These are phyloP conservation scores for Vachellia collinsii DNA, from an alignment of 306 rosid genomes.

Conservation along the genomic window DNA sequence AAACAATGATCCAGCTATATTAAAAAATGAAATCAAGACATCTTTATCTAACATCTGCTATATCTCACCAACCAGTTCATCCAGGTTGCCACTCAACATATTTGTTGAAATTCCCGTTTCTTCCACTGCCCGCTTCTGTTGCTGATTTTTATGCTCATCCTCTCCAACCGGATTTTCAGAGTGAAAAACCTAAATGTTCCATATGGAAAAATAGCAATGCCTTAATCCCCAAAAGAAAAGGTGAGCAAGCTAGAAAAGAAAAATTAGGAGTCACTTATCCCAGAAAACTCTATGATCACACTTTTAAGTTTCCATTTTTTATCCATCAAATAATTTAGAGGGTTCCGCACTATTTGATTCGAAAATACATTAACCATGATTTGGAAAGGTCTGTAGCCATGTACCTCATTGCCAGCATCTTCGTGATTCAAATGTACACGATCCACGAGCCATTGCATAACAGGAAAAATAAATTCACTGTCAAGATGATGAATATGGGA, in stretches of 20 bases:
- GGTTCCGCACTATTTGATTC: neutral
- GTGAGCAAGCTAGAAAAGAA: neutral
- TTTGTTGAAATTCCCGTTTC: constrained; percentile 27
- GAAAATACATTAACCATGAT: neutral
- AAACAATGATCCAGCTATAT: constrained; percentile 12
- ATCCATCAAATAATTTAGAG: neutral
- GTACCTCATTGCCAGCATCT: constrained; percentile 36
- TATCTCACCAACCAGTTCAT: constrained; percentile 59
- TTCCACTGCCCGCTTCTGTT: constrained; percentile 30
- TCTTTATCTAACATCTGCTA: constrained; percentile 9
- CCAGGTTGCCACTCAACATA: constrained; percentile 39
- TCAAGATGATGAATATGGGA: constrained; percentile 40
- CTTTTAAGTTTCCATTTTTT: neutral
- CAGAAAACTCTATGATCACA: neutral
- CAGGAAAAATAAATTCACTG: constrained; percentile 44
- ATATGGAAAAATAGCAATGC: constrained; percentile 8
- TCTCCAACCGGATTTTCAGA: constrained; percentile 32
- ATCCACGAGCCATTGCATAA: constrained; percentile 51
- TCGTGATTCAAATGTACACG: constrained; percentile 33
- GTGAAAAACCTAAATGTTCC: constrained; percentile 34
- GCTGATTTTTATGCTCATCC: constrained; percentile 11
- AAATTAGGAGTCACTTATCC: constrained; percentile 18
- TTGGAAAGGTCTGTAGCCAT: neutral
- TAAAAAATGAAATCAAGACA: constrained; percentile 15
- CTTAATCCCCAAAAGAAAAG: neutral